Conservation (phyloP, 2,329 filamentous ascomycete genomes). For the Pseudogymnoascus sp. region DNA sequence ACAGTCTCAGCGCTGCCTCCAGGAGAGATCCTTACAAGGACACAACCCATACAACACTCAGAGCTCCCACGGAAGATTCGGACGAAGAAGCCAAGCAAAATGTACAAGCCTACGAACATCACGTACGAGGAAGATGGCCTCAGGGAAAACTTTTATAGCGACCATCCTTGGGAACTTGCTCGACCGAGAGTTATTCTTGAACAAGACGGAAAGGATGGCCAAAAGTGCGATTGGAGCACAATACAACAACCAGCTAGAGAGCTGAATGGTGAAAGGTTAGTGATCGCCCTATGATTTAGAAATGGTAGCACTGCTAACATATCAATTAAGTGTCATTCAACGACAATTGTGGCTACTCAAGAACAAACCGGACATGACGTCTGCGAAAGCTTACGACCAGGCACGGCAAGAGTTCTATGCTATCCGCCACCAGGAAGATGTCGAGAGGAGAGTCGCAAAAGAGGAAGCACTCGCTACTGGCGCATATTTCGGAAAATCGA, state of each 20-base stretch:
- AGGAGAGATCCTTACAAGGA: conserved; percentile 49
- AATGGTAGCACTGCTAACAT: conserved; percentile 14
- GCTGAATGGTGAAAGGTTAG: conserved; percentile 77
- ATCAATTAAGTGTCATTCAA: conserved; percentile 68
- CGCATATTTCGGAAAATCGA: conserved; percentile 77
- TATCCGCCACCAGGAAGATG: conserved; percentile 72
- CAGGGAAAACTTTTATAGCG: conserved; percentile 75
- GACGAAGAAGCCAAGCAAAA: conserved; percentile 57
- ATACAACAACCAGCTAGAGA: conserved; percentile 67
- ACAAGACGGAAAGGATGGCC: conserved; percentile 72
- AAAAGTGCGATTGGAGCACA: conserved; percentile 71
- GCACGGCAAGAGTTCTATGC: conserved; percentile 88
- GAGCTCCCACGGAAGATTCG: conserved; percentile 27
- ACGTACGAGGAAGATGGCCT: conserved; percentile 77
- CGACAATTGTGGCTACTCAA: conserved; percentile 82
- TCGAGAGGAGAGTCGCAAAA: conserved; percentile 71
- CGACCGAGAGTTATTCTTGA: conserved; percentile 80
- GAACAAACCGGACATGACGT: conserved; percentile 49
- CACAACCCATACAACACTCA: conserved; percentile 42
- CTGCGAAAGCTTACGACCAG: conserved; percentile 70
- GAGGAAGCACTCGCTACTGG: conserved; percentile 84
- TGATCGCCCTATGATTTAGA: neutral
- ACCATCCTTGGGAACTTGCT: conserved; percentile 96
- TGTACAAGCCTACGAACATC: conserved; percentile 76
- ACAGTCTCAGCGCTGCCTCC: conserved; percentile 40